Percentiles rank a stretch among this genome's conserved stretches.
Conservation (phyloP, 306 rosid species). For the Malus sieversii region DNA sequence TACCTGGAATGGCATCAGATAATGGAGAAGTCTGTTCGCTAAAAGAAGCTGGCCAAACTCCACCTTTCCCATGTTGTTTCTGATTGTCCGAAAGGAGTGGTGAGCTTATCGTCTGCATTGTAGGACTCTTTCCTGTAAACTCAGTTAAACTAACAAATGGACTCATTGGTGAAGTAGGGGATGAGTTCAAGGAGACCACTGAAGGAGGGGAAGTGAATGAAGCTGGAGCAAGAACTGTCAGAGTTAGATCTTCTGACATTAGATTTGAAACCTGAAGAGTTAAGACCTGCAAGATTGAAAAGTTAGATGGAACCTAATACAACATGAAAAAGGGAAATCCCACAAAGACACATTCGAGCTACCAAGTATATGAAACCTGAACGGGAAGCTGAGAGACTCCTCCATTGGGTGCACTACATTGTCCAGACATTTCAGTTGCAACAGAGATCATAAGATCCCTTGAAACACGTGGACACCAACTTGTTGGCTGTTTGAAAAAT, state of each 20-base stretch:
- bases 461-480: constrained; percentile 67
- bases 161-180: constrained; percentile 67
- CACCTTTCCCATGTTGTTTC: constrained; percentile 29
- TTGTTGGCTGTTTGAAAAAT: constrained; percentile 83
- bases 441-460: constrained; percentile 87
- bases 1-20: constrained; percentile 54
- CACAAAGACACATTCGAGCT: background rate
- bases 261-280: constrained; percentile 95
- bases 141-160: constrained; percentile 59
- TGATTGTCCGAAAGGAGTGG: constrained; percentile 36
- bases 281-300: constrained; percentile 64
- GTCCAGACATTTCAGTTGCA: constrained; percentile 58
- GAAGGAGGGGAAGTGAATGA: constrained; percentile 61
- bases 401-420: constrained; percentile 35
- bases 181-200: constrained; percentile 57
- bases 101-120: constrained; percentile 36
- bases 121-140: constrained; percentile 37
- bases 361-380: constrained; percentile 49
- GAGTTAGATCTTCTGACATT: constrained; percentile 78
- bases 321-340: background rate
- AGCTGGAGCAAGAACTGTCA: constrained; percentile 88
- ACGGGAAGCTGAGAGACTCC: constrained; percentile 59
- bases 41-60: constrained; percentile 32
- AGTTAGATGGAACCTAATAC: constrained; percentile 12
- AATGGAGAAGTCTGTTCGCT: constrained; percentile 32